A percentile compares a stretch with the other conserved stretches of the same genome.
Conservation (phyloP, 345 rosid species). For the Psidium friedrichsthalianum region DNA sequence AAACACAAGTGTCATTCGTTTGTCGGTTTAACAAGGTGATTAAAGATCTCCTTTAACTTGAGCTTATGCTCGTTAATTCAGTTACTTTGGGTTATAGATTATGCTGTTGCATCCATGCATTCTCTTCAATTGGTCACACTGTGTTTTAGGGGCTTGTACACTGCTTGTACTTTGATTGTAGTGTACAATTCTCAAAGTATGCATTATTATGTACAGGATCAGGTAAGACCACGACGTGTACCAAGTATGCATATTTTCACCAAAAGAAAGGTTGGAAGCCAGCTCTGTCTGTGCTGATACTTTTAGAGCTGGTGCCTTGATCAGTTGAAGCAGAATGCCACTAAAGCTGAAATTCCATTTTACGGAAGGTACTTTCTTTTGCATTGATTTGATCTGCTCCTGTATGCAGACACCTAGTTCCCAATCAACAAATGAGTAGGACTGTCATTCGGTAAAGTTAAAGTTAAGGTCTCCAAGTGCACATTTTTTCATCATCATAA, state of each 20-base stretch:
- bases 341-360: constrained; percentile 72
- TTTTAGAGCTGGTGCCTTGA: constrained; percentile 80
- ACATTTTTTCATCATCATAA: neutral
- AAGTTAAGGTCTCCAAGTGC: neutral
- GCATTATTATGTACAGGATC: constrained; percentile 28
- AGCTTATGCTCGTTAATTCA: neutral
- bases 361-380: constrained; percentile 53
- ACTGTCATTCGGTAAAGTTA: neutral
- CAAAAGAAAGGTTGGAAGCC: constrained; percentile 85
- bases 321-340: constrained; percentile 84
- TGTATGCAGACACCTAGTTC: neutral
- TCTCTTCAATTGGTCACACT: neutral
- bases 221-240: constrained; percentile 86
- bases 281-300: constrained; percentile 90
- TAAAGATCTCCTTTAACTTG: neutral
- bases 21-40: constrained; percentile 81
- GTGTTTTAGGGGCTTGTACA: neutral
- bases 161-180: neutral
- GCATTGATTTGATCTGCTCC: neutral
- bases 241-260: constrained; percentile 72
- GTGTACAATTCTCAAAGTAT: neutral
- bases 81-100: neutral
- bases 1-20: constrained; percentile 65
- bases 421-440: neutral
- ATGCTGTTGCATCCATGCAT: neutral